Conservation (phyloP, 768 basidiomycete species). For the Auricularia sp. region DNA sequence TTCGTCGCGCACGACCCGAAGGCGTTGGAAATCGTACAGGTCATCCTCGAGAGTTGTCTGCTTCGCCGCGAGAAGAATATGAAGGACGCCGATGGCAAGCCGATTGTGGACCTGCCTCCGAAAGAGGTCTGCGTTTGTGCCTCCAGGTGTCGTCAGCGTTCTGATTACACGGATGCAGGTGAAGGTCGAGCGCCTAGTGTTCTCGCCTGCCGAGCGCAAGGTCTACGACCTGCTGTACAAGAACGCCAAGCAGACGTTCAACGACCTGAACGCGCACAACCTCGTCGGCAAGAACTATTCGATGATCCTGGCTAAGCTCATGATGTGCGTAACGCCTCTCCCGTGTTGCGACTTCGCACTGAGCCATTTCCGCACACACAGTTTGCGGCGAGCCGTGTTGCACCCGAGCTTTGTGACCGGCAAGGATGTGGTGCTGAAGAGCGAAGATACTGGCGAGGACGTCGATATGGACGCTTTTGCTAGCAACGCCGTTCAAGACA, state of each 20-base stretch:
- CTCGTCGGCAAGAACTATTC: conserved; percentile 72
- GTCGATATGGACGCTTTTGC: conserved; percentile 52
- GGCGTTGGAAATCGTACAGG: conserved; percentile 90
- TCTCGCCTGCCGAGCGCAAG: conserved; percentile 69
- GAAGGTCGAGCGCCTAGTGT: conserved; percentile 62
- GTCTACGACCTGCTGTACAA: conserved; percentile 84
- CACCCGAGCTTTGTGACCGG: conserved; percentile 78
- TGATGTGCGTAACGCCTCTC: conserved; percentile 49
- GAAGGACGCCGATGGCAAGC: conserved; percentile 76
- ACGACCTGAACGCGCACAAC: conserved; percentile 70
- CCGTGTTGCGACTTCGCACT: too few relatives aligned
- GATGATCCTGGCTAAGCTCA: conserved; percentile 87
- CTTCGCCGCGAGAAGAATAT: conserved; percentile 89
- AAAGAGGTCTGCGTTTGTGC: conserved; percentile 50
- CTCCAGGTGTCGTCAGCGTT: too few relatives aligned
- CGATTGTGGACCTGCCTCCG: conserved; percentile 77
- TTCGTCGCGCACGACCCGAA: conserved; percentile 87
- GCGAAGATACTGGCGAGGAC: conserved; percentile 27
- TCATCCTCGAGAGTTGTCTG: conserved; percentile 81
- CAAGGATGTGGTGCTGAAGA: conserved; percentile 27
- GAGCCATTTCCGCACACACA: conserved; percentile 18
- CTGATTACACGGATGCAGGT: conserved; percentile 31
- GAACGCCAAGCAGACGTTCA: conserved; percentile 71
- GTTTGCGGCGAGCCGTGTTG: conserved; percentile 83
- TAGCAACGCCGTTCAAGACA: conserved; percentile 36